Evolutionary conservation across 2,329 filamentous ascomycete species (phyloP).

Genomic region (Aspergillus sp.): DNA sequence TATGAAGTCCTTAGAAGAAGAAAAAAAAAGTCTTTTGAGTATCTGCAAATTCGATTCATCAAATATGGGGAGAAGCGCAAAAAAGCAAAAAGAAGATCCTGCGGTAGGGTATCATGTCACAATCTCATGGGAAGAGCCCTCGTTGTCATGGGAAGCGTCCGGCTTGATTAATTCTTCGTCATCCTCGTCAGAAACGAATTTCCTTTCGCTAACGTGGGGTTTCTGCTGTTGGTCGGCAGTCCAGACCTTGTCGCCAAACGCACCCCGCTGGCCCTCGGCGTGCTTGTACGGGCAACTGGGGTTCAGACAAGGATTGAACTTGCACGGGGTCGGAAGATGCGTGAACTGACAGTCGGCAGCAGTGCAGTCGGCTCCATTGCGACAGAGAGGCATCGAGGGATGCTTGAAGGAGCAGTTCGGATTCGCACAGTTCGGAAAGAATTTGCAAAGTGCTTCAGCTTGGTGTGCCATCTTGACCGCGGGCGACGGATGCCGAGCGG

Average conservation of each 20-base stretch:
- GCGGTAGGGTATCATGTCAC: conserved; percentile 16
- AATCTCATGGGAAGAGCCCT: conserved; percentile 22
- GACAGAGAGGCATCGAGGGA: conserved; percentile 75
- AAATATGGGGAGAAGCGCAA: neutral
- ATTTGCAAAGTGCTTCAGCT: conserved; percentile 78
- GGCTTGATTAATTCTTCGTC: conserved; percentile 65
- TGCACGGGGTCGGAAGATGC: conserved; percentile 76
- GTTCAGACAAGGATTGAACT: conserved; percentile 85
- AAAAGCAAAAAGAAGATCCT: neutral
- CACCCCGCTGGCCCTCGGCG: conserved; percentile 78
- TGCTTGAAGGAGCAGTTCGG: conserved; percentile 81
- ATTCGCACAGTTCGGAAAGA: conserved; percentile 87
- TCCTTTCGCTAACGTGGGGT: conserved; percentile 76
- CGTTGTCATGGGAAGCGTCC: conserved; percentile 20
- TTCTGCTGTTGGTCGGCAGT: conserved; percentile 51
- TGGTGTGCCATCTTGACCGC: conserved; percentile 71
- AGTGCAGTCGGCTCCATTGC: conserved; percentile 83
- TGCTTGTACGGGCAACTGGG: conserved; percentile 83
- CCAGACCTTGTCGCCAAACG: conserved; percentile 87
- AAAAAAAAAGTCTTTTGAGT: conserved; percentile 1
- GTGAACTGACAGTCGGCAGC: conserved; percentile 79
- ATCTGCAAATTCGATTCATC: neutral
- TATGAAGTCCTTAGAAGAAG: conserved; percentile 3
- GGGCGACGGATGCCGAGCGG: conserved; percentile 83
- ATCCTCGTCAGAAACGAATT: conserved; percentile 64